A percentile compares a stretch with the other conserved stretches of the same genome.
Conservation (phyloP, 2,329 filamentous ascomycete species). For the Anthostomella pinea region DNA sequence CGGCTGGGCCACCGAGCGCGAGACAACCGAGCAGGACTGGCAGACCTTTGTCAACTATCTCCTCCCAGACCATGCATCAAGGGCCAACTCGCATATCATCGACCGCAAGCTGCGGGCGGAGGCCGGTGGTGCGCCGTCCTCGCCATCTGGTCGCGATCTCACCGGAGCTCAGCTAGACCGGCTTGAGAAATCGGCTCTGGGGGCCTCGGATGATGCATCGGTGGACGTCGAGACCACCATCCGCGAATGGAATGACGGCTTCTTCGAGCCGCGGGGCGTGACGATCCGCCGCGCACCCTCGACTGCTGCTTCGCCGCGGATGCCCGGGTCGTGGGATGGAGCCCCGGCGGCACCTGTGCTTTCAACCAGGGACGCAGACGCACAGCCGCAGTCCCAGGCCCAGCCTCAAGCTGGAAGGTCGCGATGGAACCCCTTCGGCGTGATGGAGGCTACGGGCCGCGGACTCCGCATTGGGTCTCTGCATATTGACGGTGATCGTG, state of each 20-base stretch:
- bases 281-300: conserved; percentile 36
- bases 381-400: conserved; percentile 9
- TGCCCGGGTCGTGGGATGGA: conserved; percentile 32
- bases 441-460: conserved; percentile 15
- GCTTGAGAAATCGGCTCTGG: conserved; percentile 29
- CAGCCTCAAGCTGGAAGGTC: conserved; percentile 12
- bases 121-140: conserved; percentile 25
- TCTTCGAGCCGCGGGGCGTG: conserved; percentile 52
- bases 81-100: conserved; percentile 44
- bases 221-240: conserved; percentile 41
- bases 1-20: conserved; percentile 36
- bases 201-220: conserved; percentile 24
- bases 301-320: conserved; percentile 14
- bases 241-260: conserved; percentile 55
- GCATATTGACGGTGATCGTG: conserved; percentile 40
- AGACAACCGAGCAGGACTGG: conserved; percentile 54
- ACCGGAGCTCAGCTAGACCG: conserved; percentile 43
- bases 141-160: conserved; percentile 28
- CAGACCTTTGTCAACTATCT: conserved; percentile 57
- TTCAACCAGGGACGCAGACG: too few relatives aligned
- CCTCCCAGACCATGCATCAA: conserved; percentile 45
- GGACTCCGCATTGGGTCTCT: conserved; percentile 39
- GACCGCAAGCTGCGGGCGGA: conserved; percentile 49
- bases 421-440: conserved; percentile 22
- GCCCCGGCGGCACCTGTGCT: too few relatives aligned